Conservation (phyloP, 2,329 filamentous ascomycete species). For the Lasiodiplodia sp. region DNA sequence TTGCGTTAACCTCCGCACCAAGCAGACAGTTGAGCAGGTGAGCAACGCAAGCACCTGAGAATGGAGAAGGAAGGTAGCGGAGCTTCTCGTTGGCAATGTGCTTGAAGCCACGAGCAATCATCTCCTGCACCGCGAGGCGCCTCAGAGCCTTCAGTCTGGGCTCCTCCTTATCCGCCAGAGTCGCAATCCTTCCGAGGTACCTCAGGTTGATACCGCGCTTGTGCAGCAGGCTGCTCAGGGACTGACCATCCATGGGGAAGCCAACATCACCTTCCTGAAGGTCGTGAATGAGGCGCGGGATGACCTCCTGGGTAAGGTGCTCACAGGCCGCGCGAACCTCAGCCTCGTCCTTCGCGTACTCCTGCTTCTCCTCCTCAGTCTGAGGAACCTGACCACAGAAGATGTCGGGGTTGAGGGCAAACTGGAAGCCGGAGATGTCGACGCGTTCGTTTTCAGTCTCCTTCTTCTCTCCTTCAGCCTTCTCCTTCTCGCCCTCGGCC, state of each 20-base stretch:
- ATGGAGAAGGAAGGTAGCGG: slow-evolving; percentile 77
- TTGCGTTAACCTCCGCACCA: slow-evolving; percentile 76
- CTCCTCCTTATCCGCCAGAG: slow-evolving; percentile 65
- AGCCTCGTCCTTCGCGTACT: slow-evolving; percentile 83
- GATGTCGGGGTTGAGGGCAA: slow-evolving; percentile 91
- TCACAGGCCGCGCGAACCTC: slow-evolving; percentile 85
- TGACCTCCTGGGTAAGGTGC: slow-evolving; percentile 76
- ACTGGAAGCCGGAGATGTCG: slow-evolving; percentile 85
- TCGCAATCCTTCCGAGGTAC: slow-evolving; percentile 87
- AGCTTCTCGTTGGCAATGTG: slow-evolving; percentile 83
- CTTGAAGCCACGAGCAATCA: slow-evolving; percentile 96
- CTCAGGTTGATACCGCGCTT: slow-evolving; percentile 97
- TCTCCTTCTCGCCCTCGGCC: slow-evolving; percentile 28
- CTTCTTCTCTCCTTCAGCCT: slow-evolving; percentile 40
- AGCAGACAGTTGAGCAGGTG: slow-evolving; percentile 95
- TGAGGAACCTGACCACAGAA: slow-evolving; percentile 93
- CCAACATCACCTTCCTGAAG: slow-evolving; percentile 91
- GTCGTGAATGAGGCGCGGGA: slow-evolving; percentile 86
- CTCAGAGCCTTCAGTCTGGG: slow-evolving; percentile 78
- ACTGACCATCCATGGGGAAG: slow-evolving; percentile 98
- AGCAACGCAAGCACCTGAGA: slow-evolving; percentile 79
- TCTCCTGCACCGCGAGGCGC: slow-evolving; percentile 84
- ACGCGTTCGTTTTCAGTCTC: slow-evolving; percentile 69
- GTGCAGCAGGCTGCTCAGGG: slow-evolving; percentile 85
- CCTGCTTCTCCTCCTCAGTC: slow-evolving; percentile 86